Conservation (phyloP, 148 eudicot genomes). For the Vaccinium macrocarpon region DNA sequence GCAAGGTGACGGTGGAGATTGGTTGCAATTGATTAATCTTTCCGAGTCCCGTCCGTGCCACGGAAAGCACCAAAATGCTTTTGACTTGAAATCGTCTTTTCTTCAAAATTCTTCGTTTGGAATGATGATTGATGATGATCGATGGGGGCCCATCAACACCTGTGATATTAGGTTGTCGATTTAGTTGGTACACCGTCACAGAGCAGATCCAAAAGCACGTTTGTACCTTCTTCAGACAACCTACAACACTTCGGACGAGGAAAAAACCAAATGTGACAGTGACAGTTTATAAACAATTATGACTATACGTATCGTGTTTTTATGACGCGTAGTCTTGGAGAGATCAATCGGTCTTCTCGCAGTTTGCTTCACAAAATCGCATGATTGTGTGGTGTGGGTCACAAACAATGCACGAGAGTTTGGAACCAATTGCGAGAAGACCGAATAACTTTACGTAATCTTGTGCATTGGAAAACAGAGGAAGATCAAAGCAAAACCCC, state of each 20-base stretch:
- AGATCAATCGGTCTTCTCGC: no score
- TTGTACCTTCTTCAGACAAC: background rate
- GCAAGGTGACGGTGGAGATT: background rate
- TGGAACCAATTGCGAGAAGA: no score
- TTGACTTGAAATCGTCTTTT: background rate
- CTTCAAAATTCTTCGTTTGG: background rate
- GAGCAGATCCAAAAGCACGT: background rate
- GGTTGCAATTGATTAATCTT: background rate
- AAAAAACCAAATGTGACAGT: background rate
- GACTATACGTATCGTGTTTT: no score
- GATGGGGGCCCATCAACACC: background rate
- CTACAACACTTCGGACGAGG: background rate
- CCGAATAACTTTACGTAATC: background rate
- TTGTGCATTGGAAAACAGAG: background rate
- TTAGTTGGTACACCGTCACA: background rate
- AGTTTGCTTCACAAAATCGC: no score
- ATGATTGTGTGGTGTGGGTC: no score
- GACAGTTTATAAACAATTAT: background rate
- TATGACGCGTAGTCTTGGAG: no score
- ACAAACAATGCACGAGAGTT: no score
- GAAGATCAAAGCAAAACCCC: background rate
- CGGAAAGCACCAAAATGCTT: slow-evolving; percentile 1
- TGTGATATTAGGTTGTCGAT: background rate
- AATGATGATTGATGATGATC: background rate
- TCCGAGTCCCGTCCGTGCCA: background rate